Base-by-base conservation (phyloP, 257 asterid species). In the Misopates orontium region DNA sequence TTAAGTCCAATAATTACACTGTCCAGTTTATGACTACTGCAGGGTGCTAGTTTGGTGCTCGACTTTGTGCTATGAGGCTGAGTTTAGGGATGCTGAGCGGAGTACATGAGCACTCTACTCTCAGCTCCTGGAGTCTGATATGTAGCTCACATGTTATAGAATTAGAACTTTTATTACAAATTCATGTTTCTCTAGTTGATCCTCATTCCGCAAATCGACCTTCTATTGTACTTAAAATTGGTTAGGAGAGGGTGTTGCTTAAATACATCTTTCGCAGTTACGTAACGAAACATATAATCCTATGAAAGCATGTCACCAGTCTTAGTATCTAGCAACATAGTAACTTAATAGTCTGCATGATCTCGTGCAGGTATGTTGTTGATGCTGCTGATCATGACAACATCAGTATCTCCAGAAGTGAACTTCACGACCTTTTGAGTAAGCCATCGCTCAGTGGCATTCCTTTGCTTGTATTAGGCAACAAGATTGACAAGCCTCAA, bases 351-450 rank as follows among this genome's bases (percentile, higher is more conserved):
- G n/a, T n/a, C 36, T 28, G 36, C 36, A 28, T 28, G 3, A 28
- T 28, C 7, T 3, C 4, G 62, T 77, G 72, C 88, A 92, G 98
- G 70, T 92, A 92, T 50, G 96, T 93, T 50, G 99, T 93, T 62
- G 99, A 93, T 83, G 97, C 94, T 75, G 99, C 95, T 68, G 99
- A 93, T 74, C 92, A 73, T 8, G 99, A 90, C 48, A 93, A 93
- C 77, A 74, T 93, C 54, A 86, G 81, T 76, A 80, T 80, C 72
- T 93, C 99, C 47, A 90, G 62, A 67, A 78, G 87, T 62, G 97
- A 93, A 75, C 87, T 93, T 68, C 99, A 93, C 49, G 99, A 93
- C 78, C 81, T 93, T 70, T 76, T 93, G 81, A 86, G 85, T 81
- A 93, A 90, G 75, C 87, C 91, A 71, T 87, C 98, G 17, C 84